Conservation (phyloP, 1,284 basidiomycete genomes). For the Phlebopus sp. region DNA sequence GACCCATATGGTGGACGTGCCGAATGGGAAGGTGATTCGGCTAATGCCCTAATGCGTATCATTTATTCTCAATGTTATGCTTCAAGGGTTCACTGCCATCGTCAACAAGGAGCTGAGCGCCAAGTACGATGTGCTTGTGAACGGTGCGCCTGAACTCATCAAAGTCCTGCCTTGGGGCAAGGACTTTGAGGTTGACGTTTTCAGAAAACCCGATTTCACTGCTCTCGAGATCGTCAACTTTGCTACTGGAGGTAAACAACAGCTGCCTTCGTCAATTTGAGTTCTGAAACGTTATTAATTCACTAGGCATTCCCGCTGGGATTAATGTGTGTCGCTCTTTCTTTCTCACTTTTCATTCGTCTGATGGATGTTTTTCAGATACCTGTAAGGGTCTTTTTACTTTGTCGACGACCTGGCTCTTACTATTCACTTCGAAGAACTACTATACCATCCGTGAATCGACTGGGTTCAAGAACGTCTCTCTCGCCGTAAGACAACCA, state of each 20-base stretch:
- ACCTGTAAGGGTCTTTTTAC: conserved; percentile 39
- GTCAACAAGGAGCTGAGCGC: conserved; percentile 80
- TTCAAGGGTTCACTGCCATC: conserved; percentile 77
- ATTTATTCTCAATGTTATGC: background rate
- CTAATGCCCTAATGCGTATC: background rate
- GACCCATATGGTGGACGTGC: conserved; percentile 82
- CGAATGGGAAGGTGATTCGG: conserved; percentile 74
- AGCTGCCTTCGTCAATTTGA: background rate
- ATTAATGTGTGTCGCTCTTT: conserved; percentile 58
- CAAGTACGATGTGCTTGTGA: conserved; percentile 77
- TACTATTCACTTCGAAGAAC: conserved; percentile 40
- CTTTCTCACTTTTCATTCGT: background rate
- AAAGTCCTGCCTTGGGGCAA: conserved; percentile 80
- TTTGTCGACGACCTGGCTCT: background rate
- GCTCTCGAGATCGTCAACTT: conserved; percentile 78
- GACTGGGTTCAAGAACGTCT: conserved; percentile 82
- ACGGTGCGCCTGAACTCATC: conserved; percentile 72
- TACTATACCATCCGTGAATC: conserved; percentile 80
- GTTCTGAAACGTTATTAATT: background rate
- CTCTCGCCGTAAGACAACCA: conserved; percentile 53
- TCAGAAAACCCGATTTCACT: conserved; percentile 85
- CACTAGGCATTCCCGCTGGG: conserved; percentile 72
- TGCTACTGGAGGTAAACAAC: conserved; percentile 64
- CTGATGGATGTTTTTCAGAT: conserved; percentile 42
- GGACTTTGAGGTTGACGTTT: conserved; percentile 79